These are phyloP conservation scores for Rhododendron ferrugineum DNA, from an alignment of 148 eudicot species.

Conservation along the genomic window DNA sequence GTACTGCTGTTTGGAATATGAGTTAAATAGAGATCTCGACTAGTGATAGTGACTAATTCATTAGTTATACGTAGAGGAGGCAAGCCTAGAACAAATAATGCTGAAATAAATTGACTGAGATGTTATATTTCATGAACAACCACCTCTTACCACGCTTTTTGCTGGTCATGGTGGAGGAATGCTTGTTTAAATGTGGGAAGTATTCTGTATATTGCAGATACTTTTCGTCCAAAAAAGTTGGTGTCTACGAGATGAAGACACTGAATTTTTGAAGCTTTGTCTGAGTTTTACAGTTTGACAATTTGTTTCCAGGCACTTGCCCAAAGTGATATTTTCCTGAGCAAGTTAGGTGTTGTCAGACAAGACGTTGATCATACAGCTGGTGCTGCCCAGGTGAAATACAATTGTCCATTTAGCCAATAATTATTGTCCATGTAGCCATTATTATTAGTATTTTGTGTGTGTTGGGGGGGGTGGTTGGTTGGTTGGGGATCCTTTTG, in stretches of 20 bases:
- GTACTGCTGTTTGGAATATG: not conserved
- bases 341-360: constrained; percentile 40
- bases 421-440: not conserved
- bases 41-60: not conserved
- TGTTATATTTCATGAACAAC: not conserved
- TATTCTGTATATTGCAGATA: not conserved
- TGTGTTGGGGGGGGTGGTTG: too few relatives aligned
- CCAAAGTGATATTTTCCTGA: constrained; percentile 42
- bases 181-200: not conserved
- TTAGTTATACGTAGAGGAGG: not conserved
- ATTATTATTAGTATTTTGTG: too few relatives aligned
- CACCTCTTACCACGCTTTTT: constrained; percentile 1
- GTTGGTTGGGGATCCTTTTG: too few relatives aligned
- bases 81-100: not conserved
- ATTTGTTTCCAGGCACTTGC: constrained; percentile 43
- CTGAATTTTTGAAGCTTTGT: not conserved
- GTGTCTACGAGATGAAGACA: not conserved
- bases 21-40: not conserved
- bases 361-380: constrained; percentile 45
- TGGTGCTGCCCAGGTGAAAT: constrained; percentile 50
- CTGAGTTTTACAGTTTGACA: not conserved
- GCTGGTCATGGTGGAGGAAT: not conserved
- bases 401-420: not conserved
- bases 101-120: not conserved
- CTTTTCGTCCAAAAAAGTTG: not conserved